A percentile compares a stretch with the other conserved stretches of the same genome.
Evolutionary conservation across 2,329 filamentous ascomycete species (phyloP).

Genomic region (Talaromyces sp.): DNA sequence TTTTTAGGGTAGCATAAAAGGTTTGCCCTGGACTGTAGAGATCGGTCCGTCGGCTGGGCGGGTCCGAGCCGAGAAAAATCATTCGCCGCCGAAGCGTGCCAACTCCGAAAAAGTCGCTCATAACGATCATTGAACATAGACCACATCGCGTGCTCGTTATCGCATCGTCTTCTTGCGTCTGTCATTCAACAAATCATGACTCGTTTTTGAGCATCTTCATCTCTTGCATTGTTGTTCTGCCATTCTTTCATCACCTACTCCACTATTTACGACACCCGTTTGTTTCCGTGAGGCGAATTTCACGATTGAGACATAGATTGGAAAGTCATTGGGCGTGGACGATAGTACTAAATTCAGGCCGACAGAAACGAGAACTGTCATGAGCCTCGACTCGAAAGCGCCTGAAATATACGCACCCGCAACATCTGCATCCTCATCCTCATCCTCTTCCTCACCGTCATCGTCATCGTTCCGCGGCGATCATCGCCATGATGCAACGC

Average conservation of each 20-base stretch:
- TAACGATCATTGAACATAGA: not conserved
- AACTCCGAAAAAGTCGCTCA: constrained; percentile 10
- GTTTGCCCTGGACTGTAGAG: not conserved
- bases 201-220: not conserved
- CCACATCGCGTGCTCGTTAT: not conserved
- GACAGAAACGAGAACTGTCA: constrained; percentile 39
- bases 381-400: constrained; percentile 56
- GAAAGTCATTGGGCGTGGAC: not conserved
- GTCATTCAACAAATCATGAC: not conserved
- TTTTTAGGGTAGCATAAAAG: not conserved
- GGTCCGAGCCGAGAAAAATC: constrained; percentile 8
- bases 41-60: not conserved
- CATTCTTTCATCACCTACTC: not conserved
- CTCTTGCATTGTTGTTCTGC: not conserved
- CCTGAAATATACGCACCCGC: constrained; percentile 39
- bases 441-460: constrained; percentile 26
- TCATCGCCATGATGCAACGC: constrained; percentile 36
- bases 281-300: constrained; percentile 3
- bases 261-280: not conserved
- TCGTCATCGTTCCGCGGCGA: constrained; percentile 14
- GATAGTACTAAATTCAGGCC: not conserved
- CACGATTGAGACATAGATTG: not conserved
- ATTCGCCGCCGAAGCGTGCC: constrained; percentile 7
- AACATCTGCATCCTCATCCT: constrained; percentile 30
- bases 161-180: not conserved